phyloP scores from a whole-genome alignment of 345 rosid genomes.

The Moricandia moricandioides region DNA sequence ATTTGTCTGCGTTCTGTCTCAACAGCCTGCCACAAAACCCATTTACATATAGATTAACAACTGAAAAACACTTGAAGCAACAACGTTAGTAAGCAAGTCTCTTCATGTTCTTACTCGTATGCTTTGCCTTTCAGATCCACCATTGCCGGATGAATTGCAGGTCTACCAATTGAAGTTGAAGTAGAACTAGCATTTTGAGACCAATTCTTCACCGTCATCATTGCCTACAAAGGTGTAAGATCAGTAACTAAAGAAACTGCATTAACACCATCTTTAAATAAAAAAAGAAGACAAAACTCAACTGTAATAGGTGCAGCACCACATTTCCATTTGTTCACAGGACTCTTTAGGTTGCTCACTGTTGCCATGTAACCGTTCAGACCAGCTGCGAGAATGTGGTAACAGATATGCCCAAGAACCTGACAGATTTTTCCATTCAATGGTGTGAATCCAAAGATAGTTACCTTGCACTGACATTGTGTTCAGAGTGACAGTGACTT shows the following conservation, averaged over 20 bases:
- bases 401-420: constrained; percentile 94
- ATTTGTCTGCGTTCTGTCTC: constrained; percentile 66
- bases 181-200: constrained; percentile 66
- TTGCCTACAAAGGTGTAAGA: constrained; percentile 47
- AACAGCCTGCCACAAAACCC: constrained; percentile 57
- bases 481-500: constrained; percentile 35
- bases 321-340: constrained; percentile 91
- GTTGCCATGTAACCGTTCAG: constrained; percentile 98
- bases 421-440: constrained; percentile 20
- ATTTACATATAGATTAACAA: neutral
- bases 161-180: constrained; percentile 74
- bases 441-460: neutral
- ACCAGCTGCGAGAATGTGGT: constrained; percentile 92
- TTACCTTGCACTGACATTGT: neutral
- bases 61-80: neutral
- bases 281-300: constrained; percentile 32
- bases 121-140: constrained; percentile 96
- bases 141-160: constrained; percentile 93
- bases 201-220: constrained; percentile 97
- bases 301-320: constrained; percentile 96
- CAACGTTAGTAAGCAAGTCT: neutral
- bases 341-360: constrained; percentile 81
- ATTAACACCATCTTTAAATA: neutral
- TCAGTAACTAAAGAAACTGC: constrained; percentile 2
- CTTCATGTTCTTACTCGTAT: constrained; percentile 65